These are phyloP conservation scores for Kuraishia cidri DNA, from an alignment of 805 yeast genomes.

Conservation along the genomic window DNA sequence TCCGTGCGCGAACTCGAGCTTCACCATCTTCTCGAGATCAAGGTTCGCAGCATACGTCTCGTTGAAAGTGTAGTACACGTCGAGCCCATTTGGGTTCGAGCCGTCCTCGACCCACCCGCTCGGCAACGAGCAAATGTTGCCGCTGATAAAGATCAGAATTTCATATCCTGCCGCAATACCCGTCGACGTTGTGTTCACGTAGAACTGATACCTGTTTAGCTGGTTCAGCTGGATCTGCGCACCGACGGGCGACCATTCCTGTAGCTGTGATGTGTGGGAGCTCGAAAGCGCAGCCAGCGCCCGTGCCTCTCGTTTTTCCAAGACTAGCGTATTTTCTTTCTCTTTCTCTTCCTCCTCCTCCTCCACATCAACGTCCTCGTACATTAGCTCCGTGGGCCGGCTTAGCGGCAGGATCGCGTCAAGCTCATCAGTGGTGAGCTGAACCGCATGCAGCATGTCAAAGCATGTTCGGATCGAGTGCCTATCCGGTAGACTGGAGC, in stretches of 20 bases:
- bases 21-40: constrained; percentile 6
- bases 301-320: no score
- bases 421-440: neutral
- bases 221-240: constrained; percentile 23
- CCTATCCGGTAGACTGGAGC: neutral
- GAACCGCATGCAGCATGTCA: neutral
- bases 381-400: no score
- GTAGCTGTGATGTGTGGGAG: neutral
- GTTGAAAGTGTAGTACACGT: constrained; percentile 16
- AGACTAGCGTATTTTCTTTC: no score
- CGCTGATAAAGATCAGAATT: constrained; percentile 38
- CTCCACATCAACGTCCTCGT: no score
- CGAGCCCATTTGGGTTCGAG: constrained; percentile 11
- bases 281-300: no score
- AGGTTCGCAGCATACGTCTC: constrained; percentile 7
- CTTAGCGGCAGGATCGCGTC: neutral
- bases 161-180: constrained; percentile 38
- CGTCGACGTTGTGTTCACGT: constrained; percentile 28
- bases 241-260: constrained; percentile 13
- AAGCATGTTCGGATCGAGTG: neutral
- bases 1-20: constrained; percentile 12
- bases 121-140: constrained; percentile 36
- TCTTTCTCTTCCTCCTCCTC: no score
- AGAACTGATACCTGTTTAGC: constrained; percentile 31
- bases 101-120: constrained; percentile 5